Percentiles rank a stretch among this genome's conserved stretches.
Conservation (phyloP, 495 filamentous ascomycete species). For the Podospora sp. region DNA sequence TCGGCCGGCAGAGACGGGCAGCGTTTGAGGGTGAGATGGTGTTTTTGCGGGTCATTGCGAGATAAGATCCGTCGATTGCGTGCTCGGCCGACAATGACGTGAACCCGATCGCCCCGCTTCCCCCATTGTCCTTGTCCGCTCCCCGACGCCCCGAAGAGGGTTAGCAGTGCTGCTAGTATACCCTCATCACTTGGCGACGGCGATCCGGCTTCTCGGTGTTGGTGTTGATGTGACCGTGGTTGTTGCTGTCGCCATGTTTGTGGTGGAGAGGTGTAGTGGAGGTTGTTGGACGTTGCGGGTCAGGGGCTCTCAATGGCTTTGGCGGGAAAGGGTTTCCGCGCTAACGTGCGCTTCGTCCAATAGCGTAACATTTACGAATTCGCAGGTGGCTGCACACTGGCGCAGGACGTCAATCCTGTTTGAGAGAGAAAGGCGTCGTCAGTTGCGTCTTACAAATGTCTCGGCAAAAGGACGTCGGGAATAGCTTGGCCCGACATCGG, state of each 20-base stretch:
- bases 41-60: constrained; percentile 25
- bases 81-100: constrained; percentile 30
- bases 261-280: not conserved
- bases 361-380: too few relatives aligned
- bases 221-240: not conserved
- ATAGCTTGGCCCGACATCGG: too few relatives aligned
- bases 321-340: too few relatives aligned
- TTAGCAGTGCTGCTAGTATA: not conserved
- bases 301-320: too few relatives aligned
- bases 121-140: not conserved
- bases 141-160: not conserved
- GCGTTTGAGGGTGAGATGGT: not conserved
- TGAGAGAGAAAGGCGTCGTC: not conserved
- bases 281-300: not conserved
- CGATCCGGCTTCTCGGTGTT: not conserved
- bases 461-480: too few relatives aligned
- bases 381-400: too few relatives aligned
- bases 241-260: not conserved
- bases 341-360: too few relatives aligned
- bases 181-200: not conserved
- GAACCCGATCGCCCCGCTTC: constrained; percentile 9
- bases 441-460: not conserved
- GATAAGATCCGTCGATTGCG: constrained; percentile 25
- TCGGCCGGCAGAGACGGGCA: not conserved
- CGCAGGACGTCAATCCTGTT: too few relatives aligned